A percentile compares a stretch with the other conserved stretches of the same genome.
These are phyloP conservation scores for Fusarium musae DNA, from an alignment of 2,329 filamentous ascomycete genomes.

Conservation along the genomic window DNA sequence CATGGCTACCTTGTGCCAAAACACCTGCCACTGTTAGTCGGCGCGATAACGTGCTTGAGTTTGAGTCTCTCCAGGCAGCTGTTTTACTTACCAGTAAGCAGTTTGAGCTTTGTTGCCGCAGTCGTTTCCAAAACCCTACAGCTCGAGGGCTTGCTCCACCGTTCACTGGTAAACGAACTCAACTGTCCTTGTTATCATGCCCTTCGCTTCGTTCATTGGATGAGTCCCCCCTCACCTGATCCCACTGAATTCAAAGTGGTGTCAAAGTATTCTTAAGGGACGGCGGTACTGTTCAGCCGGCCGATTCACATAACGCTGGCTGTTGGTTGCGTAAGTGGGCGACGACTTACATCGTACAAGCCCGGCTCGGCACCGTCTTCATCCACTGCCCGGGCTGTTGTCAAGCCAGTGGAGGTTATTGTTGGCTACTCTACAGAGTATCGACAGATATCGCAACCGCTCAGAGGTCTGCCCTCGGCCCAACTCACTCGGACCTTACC, in stretches of 20 bases:
- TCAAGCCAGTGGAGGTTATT: not conserved
- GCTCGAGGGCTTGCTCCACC: not conserved
- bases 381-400: not conserved
- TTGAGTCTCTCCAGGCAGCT: slow-evolving; percentile 15
- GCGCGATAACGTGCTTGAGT: slow-evolving; percentile 22
- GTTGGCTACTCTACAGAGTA: not conserved
- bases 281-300: not conserved
- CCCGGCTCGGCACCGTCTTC: not conserved
- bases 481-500: slow-evolving; percentile 41
- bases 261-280: not conserved
- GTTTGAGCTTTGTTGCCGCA: not conserved
- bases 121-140: slow-evolving; percentile 16
- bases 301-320: not conserved
- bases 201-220: not conserved
- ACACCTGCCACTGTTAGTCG: slow-evolving; percentile 2
- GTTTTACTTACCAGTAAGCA: slow-evolving; percentile 6
- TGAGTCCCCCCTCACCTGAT: not conserved
- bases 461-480: slow-evolving; percentile 26
- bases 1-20: not conserved
- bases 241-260: not conserved
- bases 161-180: slow-evolving; percentile 13
- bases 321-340: not conserved
- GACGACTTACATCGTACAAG: not conserved
- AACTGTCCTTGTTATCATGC: not conserved
- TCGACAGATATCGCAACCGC: not conserved